These are phyloP conservation scores for Aquilaria agallochum DNA, from an alignment of 441 rosid genomes.

Conservation along the genomic window DNA sequence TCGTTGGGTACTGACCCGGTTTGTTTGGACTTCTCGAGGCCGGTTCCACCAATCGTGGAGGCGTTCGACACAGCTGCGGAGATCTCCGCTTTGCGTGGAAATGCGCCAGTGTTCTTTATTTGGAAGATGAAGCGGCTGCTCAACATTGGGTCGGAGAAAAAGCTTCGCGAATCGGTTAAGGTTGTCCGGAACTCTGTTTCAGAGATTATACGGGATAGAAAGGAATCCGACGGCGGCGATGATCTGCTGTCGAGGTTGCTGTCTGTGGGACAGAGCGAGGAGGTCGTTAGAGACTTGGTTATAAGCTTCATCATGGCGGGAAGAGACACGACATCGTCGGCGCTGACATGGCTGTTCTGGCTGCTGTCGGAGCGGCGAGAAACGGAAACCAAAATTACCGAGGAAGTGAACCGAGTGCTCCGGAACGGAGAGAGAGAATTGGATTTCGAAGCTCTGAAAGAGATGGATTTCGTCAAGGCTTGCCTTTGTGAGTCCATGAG, in stretches of 20 bases:
- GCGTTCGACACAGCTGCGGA: constrained; percentile 65
- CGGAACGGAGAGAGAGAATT: constrained; percentile 17
- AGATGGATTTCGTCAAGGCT: constrained; percentile 58
- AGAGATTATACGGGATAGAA: constrained; percentile 35
- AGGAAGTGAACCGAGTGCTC: constrained; percentile 28
- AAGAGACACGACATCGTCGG: constrained; percentile 77
- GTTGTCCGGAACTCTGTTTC: constrained; percentile 44
- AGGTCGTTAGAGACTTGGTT: constrained; percentile 62
- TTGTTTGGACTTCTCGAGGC: constrained; percentile 34
- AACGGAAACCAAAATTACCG: constrained; percentile 27
- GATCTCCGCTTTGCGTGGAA: constrained; percentile 59
- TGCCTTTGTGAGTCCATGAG: constrained; percentile 80
- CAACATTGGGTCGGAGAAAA: constrained; percentile 54
- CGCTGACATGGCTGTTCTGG: constrained; percentile 95
- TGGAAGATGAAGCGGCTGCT: constrained; percentile 65
- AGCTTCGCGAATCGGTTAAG: constrained; percentile 39
- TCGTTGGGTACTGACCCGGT: constrained; percentile 45
- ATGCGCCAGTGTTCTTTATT: constrained; percentile 39
- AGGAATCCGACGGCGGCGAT: constrained; percentile 1
- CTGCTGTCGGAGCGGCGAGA: constrained; percentile 36
- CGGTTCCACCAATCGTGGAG: constrained; percentile 35
- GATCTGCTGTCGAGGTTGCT: constrained; percentile 69
- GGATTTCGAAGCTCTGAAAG: constrained; percentile 51
- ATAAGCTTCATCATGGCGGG: constrained; percentile 85
- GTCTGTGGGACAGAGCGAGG: constrained; percentile 43